Evolutionary conservation across 495 filamentous ascomycete genomes (phyloP).

Genomic region (Penicillium tannophilum): DNA sequence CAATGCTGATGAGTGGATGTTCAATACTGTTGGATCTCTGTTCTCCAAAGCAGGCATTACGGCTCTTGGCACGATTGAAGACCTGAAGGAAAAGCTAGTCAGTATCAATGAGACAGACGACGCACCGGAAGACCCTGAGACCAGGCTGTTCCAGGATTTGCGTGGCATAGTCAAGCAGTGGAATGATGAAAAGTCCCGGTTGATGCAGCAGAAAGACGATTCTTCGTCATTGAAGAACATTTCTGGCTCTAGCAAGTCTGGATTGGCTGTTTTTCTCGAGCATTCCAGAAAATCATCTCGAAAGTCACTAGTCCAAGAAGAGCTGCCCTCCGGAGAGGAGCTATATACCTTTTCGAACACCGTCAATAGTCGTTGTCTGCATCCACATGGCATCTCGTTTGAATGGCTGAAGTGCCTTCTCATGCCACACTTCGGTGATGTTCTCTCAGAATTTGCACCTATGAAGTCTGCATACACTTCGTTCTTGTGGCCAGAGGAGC

Average conservation of each 20-base stretch:
- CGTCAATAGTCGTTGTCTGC: slow-evolving; percentile 57
- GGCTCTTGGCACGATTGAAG: slow-evolving; percentile 44
- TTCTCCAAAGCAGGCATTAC: slow-evolving; percentile 68
- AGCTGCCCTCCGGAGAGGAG: slow-evolving; percentile 58
- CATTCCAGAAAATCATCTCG: slow-evolving; percentile 67
- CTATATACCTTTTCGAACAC: slow-evolving; percentile 56
- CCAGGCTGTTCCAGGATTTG: slow-evolving; percentile 53
- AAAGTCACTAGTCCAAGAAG: slow-evolving; percentile 49
- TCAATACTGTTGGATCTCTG: slow-evolving; percentile 65
- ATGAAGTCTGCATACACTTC: slow-evolving; percentile 58
- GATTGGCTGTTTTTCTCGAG: slow-evolving; percentile 76
- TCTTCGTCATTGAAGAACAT: slow-evolving; percentile 49
- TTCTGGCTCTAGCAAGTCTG: slow-evolving; percentile 51
- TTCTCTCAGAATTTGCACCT: slow-evolving; percentile 25
- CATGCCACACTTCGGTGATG: slow-evolving; percentile 39
- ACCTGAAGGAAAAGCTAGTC: slow-evolving; percentile 37
- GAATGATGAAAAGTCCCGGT: slow-evolving; percentile 61
- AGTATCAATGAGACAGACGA: slow-evolving; percentile 21
- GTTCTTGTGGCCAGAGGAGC: slow-evolving; percentile 67
- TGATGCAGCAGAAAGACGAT: slow-evolving; percentile 57
- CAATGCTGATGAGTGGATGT: slow-evolving; percentile 75
- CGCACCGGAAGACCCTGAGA: slow-evolving; percentile 22
- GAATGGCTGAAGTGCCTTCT: slow-evolving; percentile 66
- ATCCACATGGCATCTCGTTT: slow-evolving; percentile 64
- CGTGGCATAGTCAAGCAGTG: slow-evolving; percentile 55